Evolutionary conservation across 257 asterid genomes (phyloP).

Genomic region (Solanum megistacrolobum): DNA sequence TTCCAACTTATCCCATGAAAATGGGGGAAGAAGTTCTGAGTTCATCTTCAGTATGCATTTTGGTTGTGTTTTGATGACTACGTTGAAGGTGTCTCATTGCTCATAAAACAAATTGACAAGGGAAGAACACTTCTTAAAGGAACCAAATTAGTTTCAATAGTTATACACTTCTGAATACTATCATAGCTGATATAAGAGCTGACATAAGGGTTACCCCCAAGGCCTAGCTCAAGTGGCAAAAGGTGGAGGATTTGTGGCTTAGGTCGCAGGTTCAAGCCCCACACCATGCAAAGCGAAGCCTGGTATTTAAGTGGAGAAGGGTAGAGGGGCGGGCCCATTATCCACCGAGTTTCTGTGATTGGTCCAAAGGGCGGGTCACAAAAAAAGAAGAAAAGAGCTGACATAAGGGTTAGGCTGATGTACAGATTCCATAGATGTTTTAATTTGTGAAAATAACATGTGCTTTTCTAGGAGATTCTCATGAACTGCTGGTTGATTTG

Average conservation of each 20-base stretch:
- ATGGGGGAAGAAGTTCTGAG: not conserved
- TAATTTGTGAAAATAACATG: slow-evolving; percentile 4
- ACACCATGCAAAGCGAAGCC: no score
- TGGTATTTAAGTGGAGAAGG: no score
- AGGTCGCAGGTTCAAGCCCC: no score
- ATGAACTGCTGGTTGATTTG: slow-evolving; percentile 73
- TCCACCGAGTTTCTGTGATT: no score
- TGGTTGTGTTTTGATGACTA: not conserved
- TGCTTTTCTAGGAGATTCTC: slow-evolving; percentile 55
- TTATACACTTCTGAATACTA: not conserved
- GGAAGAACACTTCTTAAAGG: not conserved
- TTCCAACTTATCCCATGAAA: not conserved
- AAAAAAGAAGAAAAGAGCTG: no score
- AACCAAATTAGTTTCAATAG: not conserved
- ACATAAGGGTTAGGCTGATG: not conserved
- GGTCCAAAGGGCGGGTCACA: no score
- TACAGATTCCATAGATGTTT: not conserved
- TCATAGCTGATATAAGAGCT: not conserved
- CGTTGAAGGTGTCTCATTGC: not conserved
- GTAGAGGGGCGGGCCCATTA: no score
- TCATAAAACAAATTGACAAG: not conserved
- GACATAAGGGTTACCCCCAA: no score
- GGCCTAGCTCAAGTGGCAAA: no score
- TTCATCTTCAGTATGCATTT: not conserved
- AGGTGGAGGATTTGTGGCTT: no score